Evolutionary conservation across 2,329 filamentous ascomycete genomes (phyloP).

Genomic region (Colletotrichum tropicicola): DNA sequence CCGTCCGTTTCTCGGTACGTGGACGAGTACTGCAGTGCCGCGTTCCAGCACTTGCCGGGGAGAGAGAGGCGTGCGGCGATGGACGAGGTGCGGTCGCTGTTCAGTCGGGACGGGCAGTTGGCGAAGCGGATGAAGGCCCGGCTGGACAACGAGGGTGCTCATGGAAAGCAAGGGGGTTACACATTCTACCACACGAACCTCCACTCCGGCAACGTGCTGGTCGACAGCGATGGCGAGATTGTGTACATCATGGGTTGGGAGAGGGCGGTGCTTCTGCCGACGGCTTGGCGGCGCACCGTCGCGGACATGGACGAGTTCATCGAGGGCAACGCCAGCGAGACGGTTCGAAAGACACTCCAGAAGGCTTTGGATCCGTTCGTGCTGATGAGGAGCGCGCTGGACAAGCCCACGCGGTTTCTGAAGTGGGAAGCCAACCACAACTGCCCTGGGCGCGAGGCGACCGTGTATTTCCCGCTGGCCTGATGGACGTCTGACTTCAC

Average conservation of each 20-base stretch:
- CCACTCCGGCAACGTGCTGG: constrained; percentile 15
- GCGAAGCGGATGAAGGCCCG: neutral
- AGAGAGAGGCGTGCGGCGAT: neutral
- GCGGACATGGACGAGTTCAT: neutral
- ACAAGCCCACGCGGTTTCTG: neutral
- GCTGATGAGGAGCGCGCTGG: neutral
- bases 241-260: constrained; percentile 28
- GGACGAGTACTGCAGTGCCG: neutral
- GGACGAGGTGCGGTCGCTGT: neutral
- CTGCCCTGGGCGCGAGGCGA: neutral
- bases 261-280: constrained; percentile 15
- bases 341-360: neutral
- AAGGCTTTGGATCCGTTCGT: neutral
- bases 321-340: neutral
- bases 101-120: neutral
- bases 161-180: neutral
- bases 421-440: neutral
- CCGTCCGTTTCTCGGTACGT: no score
- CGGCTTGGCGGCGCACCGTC: neutral
- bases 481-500: neutral
- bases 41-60: neutral
- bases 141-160: neutral
- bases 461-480: neutral
- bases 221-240: neutral
- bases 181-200: constrained; percentile 20